Evolutionary conservation across 257 asterid species (phyloP).

Genomic region (Agastache rugosa): DNA sequence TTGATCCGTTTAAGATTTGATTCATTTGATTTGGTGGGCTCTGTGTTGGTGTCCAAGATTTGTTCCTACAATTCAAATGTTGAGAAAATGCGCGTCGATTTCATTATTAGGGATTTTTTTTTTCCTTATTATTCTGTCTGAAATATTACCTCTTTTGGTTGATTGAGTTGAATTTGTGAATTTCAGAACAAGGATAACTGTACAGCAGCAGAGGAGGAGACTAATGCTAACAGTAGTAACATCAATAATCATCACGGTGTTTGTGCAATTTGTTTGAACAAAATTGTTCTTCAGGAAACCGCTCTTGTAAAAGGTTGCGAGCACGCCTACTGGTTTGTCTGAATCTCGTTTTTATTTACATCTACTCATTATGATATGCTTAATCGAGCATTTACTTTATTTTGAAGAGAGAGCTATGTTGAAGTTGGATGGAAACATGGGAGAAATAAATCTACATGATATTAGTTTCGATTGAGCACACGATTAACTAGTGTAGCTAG

Average conservation of each 20-base stretch:
- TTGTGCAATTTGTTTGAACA: conserved; percentile 77
- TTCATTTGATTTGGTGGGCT: conserved; percentile 23
- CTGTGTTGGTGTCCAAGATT: conserved; percentile 13
- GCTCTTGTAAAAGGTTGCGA: conserved; percentile 97
- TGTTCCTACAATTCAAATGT: neutral
- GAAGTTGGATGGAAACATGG: neutral
- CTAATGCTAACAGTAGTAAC: conserved; percentile 35
- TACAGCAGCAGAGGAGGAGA: conserved; percentile 45
- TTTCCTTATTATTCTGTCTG: neutral
- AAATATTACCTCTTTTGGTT: conserved; percentile 8
- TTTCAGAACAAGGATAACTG: conserved; percentile 47
- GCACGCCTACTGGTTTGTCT: conserved; percentile 95
- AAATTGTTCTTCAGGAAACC: conserved; percentile 72
- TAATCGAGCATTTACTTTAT: neutral
- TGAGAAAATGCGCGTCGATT: conserved; percentile 7
- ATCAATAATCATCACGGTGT: conserved; percentile 57
- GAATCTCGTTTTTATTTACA: conserved; percentile 29
- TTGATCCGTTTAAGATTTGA: neutral
- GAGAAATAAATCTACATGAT: conserved; percentile 2
- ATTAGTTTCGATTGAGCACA: neutral
- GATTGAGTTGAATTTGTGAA: conserved; percentile 34
- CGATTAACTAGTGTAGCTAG: neutral
- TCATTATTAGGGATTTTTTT: neutral
- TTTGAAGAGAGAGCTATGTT: neutral
- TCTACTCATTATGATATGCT: neutral